Conservation (phyloP, 495 filamentous ascomycete genomes). For the Copromyces sp. region DNA sequence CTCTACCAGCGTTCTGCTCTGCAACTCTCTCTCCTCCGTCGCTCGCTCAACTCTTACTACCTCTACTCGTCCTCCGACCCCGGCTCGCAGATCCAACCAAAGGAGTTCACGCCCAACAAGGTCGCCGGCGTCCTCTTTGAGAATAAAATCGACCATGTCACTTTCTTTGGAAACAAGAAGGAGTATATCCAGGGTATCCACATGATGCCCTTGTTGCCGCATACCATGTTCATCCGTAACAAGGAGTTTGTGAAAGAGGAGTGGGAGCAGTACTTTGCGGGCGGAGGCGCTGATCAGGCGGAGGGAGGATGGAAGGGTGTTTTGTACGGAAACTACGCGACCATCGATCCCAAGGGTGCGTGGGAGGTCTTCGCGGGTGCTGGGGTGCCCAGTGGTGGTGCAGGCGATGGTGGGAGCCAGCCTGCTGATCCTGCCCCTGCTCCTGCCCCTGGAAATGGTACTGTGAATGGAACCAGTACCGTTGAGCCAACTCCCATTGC, state of each 20-base stretch:
- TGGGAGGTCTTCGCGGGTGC: conserved; percentile 59
- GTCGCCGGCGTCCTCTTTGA: conserved; percentile 92
- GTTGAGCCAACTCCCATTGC: not conserved
- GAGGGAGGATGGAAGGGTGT: conserved; percentile 78
- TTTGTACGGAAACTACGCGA: conserved; percentile 70
- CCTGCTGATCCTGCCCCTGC: not conserved
- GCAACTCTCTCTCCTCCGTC: conserved; percentile 64
- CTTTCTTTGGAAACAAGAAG: conserved; percentile 73
- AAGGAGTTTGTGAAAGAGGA: conserved; percentile 69
- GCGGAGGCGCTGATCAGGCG: conserved; percentile 48
- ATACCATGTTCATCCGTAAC: conserved; percentile 55
- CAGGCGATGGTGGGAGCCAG: not conserved
- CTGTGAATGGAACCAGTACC: not conserved
- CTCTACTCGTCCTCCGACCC: conserved; percentile 57
- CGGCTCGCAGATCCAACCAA: conserved; percentile 50
- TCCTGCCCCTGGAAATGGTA: not conserved
- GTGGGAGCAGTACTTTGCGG: conserved; percentile 69
- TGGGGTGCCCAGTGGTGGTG: not conserved
- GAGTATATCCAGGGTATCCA: conserved; percentile 94
- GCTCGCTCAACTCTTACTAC: conserved; percentile 71
- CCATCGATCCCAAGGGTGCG: conserved; percentile 57
- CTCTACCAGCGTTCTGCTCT: conserved; percentile 25
- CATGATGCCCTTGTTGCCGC: conserved; percentile 83
- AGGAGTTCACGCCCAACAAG: conserved; percentile 70
- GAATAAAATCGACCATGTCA: conserved; percentile 92